Conservation (phyloP, 805 yeast species). For the Wickerhamia fluorescens region DNA sequence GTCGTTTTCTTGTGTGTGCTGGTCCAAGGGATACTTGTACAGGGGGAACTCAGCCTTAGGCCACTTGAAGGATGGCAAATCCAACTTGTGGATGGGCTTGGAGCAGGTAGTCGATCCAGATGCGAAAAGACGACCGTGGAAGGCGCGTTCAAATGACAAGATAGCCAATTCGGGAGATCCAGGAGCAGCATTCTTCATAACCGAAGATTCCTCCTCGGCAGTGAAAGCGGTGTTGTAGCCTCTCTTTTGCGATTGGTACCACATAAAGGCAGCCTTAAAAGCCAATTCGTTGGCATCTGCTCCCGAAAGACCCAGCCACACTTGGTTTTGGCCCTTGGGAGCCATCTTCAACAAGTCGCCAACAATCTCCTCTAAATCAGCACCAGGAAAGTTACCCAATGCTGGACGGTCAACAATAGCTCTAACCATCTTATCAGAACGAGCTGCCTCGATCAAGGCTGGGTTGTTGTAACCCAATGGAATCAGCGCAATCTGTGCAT, state of each 20-base stretch:
- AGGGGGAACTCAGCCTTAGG: slow-evolving; percentile 92
- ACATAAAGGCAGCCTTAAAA: slow-evolving; percentile 82
- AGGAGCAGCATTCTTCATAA: slow-evolving; percentile 79
- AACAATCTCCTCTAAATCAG: slow-evolving; percentile 54
- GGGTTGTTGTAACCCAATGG: slow-evolving; percentile 86
- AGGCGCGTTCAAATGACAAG: slow-evolving; percentile 78
- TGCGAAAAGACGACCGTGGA: slow-evolving; percentile 94
- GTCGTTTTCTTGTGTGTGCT: slow-evolving; percentile 53
- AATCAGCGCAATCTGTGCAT: slow-evolving; percentile 80
- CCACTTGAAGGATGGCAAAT: slow-evolving; percentile 92
- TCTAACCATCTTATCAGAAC: slow-evolving; percentile 60
- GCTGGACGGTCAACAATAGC: slow-evolving; percentile 83
- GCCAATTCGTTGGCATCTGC: slow-evolving; percentile 89
- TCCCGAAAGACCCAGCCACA: slow-evolving; percentile 80
- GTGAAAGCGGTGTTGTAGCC: slow-evolving; percentile 57
- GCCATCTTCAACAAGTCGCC: slow-evolving; percentile 53
- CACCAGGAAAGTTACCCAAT: slow-evolving; percentile 48
- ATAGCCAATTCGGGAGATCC: slow-evolving; percentile 86
- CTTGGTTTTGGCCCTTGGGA: slow-evolving; percentile 66
- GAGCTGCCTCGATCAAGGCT: slow-evolving; percentile 59
- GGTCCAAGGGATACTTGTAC: slow-evolving; percentile 77
- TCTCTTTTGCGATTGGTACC: slow-evolving; percentile 64
- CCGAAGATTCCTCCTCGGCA: slow-evolving; percentile 58
- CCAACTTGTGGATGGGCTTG: slow-evolving; percentile 90
- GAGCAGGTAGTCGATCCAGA: slow-evolving; percentile 88